phyloP scores from a whole-genome alignment of 768 basidiomycete genomes.

The Rickenella mellea region DNA sequence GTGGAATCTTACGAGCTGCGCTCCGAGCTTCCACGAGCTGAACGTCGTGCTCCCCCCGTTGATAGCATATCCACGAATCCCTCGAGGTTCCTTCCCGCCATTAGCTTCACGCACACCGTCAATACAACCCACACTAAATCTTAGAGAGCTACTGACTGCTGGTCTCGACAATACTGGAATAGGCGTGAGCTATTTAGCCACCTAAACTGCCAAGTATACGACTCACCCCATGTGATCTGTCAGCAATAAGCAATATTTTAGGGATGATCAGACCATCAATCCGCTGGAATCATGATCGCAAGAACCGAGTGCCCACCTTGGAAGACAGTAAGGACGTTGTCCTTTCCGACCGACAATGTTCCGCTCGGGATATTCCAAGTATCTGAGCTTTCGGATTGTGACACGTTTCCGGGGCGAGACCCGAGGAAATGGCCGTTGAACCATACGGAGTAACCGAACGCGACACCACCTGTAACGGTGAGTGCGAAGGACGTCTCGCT shows the following conservation, averaged over 20 bases:
- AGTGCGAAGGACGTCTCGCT: constrained; percentile 32
- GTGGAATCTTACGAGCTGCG: constrained; percentile 35
- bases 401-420: constrained; percentile 33
- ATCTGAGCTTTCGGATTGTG: constrained; percentile 32
- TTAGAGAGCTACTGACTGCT: constrained; percentile 26
- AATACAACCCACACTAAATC: not conserved
- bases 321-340: constrained; percentile 41
- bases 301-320: constrained; percentile 23
- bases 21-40: constrained; percentile 45
- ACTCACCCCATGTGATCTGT: constrained; percentile 44
- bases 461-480: constrained; percentile 32
- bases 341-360: constrained; percentile 23
- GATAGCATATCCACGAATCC: constrained; percentile 35
- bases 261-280: not conserved
- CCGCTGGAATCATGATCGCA: not conserved
- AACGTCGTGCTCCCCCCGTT: constrained; percentile 31
- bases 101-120: constrained; percentile 25
- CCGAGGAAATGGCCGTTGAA: constrained; percentile 40
- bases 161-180: constrained; percentile 33
- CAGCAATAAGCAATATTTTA: no score
- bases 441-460: constrained; percentile 43
- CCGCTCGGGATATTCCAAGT: constrained; percentile 30
- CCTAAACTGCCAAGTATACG: constrained; percentile 26
- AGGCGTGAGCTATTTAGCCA: not conserved
- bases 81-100: constrained; percentile 39